A percentile compares a stretch with the other conserved stretches of the same genome.
Conservation (phyloP, 352 stramenopile species). For the Aphanomyces euteiches region DNA sequence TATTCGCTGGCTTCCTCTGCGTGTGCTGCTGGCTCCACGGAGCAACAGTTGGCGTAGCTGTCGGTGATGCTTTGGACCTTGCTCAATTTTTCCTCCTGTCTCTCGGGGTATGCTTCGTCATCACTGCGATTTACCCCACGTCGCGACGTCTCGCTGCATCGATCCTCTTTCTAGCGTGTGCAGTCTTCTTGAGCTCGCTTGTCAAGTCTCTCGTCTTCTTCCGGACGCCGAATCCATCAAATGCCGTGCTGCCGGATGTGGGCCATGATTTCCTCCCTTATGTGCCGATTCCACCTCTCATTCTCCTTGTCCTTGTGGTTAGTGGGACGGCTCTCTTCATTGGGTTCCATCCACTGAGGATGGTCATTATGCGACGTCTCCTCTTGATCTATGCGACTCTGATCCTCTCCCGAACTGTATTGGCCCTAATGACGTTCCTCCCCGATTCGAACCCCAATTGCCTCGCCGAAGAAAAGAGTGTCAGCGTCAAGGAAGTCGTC, state of each 20-base stretch:
- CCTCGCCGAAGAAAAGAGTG: slow-evolving; percentile 22
- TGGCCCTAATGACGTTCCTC: slow-evolving; percentile 23
- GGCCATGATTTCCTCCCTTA: slow-evolving; percentile 23
- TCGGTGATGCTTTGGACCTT: slow-evolving; percentile 20
- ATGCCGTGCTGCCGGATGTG: slow-evolving; percentile 13
- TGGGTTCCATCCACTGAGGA: slow-evolving; percentile 13
- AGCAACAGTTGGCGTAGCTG: slow-evolving; percentile 20
- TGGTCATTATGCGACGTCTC: slow-evolving; percentile 20
- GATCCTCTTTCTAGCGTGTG: slow-evolving; percentile 22
- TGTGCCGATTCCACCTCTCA: slow-evolving; percentile 11
- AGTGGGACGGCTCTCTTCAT: slow-evolving; percentile 14
- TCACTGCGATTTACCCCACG: slow-evolving; percentile 25
- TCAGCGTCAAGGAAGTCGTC: slow-evolving; percentile 16
- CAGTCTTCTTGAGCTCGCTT: slow-evolving; percentile 18
- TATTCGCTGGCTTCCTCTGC: slow-evolving; percentile 26
- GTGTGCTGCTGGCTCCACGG: slow-evolving; percentile 29
- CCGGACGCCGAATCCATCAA: slow-evolving; percentile 18
- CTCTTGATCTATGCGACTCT: slow-evolving; percentile 21
- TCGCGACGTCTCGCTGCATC: slow-evolving; percentile 22
- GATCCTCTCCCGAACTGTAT: slow-evolving; percentile 16
- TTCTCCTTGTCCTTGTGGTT: slow-evolving; percentile 15
- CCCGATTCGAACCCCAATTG: slow-evolving; percentile 25
- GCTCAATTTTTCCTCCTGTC: slow-evolving; percentile 19
- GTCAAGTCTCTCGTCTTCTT: slow-evolving; percentile 29
- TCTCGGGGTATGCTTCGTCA: slow-evolving; percentile 20